phyloP scores from a whole-genome alignment of 495 filamentous ascomycete genomes.

The Talaromyces liani region DNA sequence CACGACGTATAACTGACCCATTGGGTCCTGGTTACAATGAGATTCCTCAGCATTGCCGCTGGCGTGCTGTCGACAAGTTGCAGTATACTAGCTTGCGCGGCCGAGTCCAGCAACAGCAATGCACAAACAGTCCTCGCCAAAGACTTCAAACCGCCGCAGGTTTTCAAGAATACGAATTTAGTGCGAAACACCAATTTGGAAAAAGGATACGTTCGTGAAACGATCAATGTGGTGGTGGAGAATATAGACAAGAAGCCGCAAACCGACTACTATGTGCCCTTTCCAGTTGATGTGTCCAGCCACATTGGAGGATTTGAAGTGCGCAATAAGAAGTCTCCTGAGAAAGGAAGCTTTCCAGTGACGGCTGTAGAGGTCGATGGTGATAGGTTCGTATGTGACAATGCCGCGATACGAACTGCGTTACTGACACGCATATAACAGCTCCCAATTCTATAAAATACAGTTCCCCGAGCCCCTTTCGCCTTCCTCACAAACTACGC shows the following conservation, averaged over 20 bases:
- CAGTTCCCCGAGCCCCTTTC: conserved; percentile 66
- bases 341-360: conserved; percentile 57
- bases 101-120: conserved; percentile 5
- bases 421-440: conserved; percentile 7
- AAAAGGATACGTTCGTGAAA: conserved; percentile 83
- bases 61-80: conserved; percentile 19
- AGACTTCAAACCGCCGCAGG: conserved; percentile 78
- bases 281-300: conserved; percentile 63
- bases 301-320: conserved; percentile 83
- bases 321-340: conserved; percentile 75
- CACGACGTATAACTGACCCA: conserved; percentile 18
- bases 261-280: conserved; percentile 81
- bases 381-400: conserved; percentile 18
- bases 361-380: conserved; percentile 43
- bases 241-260: conserved; percentile 73
- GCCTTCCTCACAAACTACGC: conserved; percentile 68
- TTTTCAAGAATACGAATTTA: conserved; percentile 86
- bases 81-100: conserved; percentile 3
- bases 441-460: conserved; percentile 78
- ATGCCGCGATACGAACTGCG: not conserved
- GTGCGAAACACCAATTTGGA: conserved; percentile 87
- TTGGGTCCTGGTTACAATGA: conserved; percentile 25
- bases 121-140: conserved; percentile 48
- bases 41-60: conserved; percentile 33
- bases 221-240: conserved; percentile 88